Evolutionary conservation across 805 yeast genomes (phyloP), one percentile per base, ranked within the genome.

Genomic region (Teunomyces tritomae): DNA sequence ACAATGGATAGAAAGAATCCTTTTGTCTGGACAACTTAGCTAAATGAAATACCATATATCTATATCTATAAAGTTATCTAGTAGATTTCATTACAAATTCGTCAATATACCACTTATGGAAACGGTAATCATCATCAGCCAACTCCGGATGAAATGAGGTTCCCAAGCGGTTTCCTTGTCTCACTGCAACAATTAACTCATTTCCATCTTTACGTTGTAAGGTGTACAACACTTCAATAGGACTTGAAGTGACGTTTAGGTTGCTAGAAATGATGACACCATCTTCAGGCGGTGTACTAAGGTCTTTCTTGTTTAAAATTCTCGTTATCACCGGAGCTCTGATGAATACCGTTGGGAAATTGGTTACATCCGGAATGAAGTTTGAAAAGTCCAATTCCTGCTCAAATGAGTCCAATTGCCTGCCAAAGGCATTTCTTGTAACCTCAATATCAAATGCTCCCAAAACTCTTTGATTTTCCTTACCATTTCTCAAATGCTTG

Each of bases 71-170:
- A 13, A 11, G 27, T 45, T 35, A 28, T 39, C 26, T 26, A 20
- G 27, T 11, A 6, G 37, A 11, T 33, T 39, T 45, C 47, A 53
- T 29, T 28, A 84, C 84, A 64, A 82, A 83, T 55, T 79, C 81
- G 50, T 72, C 73, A 30, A 86, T 54, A 61, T 84, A 87, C 87
- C 89, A 87, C 56, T 78, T 74, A 61, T 87, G 95, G 58, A 87
- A 79, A 28, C 85, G 65, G 37, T 61, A 56, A 53, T 84, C 89
- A 10, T 84, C 88, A 10, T 61, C 65, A 11, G 55, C 43, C 32
- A 87, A 71, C 63, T 87, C 95, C 0, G 95, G 95, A 61, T 87
- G 95, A 63, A 87, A 87, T 1, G 89, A 82, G 0, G 91, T 87
- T 2, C 89, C 92, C 43, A 87, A 62, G 29, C 80, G 69, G 33